Evolutionary conservation across 1,284 basidiomycete genomes (phyloP), one percentile per base, ranked within the genome.

Genomic region (Ganoderma sinense): DNA sequence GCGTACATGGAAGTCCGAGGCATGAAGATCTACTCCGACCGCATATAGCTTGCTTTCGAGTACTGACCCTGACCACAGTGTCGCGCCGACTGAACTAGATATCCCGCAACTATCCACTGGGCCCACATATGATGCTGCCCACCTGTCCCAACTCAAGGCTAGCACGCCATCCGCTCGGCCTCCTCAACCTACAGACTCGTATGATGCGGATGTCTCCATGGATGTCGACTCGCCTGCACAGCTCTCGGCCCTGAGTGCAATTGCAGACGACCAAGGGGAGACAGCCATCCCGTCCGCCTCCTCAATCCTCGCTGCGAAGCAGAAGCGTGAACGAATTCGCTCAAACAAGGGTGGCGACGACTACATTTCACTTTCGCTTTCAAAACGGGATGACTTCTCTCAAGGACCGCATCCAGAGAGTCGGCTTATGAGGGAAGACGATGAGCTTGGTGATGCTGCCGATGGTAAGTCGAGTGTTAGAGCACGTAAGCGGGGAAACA

Each of bases 401-500:
- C 84, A 88, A 74, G 94, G 94, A 0, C 94, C 95, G n/a, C 95
- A 96, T 85, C 95, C 95, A 13, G 94, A 95, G 75, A 96, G 94
- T 76, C 87, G 97, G 20, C 82, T 98, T 20, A 84, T 96, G 81
- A 83, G 97, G 65, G 97, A 98, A 80, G 97, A 80, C 56, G 97
- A 98, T 79, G 95, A 97, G 75, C 80, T 95, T 2, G 97, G 96
- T 0, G 96, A 98, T 75, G 96, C 93, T 0, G 97, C 97, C 67
- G 97, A 98, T 76, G 95, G 95, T 95, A 73, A 69, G 88, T 78
- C 68, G 11, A 8, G 2, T 6, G 16, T 66, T 39, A 36, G 56
- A 41, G 10, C 40, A 26, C 41, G 23, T 4, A 10, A 60, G 53
- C 39, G 2, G 31, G 31, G 39, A 20, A 4, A 26, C 16, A 26